Evolutionary conservation across 495 filamentous ascomycete genomes (phyloP).

Genomic region (Cercophora samala): DNA sequence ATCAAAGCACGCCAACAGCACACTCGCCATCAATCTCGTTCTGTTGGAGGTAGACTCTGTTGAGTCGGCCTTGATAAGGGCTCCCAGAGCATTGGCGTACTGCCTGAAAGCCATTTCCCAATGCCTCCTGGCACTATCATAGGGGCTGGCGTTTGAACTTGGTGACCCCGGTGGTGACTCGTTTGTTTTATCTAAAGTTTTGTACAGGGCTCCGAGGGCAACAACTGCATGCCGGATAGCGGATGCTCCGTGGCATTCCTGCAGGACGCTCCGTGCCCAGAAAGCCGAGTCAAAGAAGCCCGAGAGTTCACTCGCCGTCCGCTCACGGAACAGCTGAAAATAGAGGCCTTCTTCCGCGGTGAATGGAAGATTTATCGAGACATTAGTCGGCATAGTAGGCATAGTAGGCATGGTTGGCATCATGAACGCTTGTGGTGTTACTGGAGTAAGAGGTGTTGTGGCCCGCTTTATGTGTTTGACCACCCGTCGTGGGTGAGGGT

Average conservation of each 20-base stretch:
- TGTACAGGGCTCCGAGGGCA: conserved; percentile 61
- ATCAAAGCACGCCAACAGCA: conserved; percentile 50
- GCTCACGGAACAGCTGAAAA: conserved; percentile 58
- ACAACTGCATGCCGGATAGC: conserved; percentile 63
- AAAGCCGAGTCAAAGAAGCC: conserved; percentile 62
- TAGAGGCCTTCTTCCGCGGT: conserved; percentile 49
- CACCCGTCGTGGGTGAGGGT: conserved; percentile 25
- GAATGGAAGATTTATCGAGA: conserved; percentile 37
- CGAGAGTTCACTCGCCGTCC: conserved; percentile 56
- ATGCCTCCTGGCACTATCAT: conserved; percentile 38
- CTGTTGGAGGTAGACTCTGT: conserved; percentile 37
- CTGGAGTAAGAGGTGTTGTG: conserved; percentile 40
- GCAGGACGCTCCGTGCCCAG: conserved; percentile 57
- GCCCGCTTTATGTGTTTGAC: conserved; percentile 28
- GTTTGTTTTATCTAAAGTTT: conserved; percentile 53
- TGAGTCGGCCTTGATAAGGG: conserved; percentile 33
- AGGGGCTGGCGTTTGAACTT: conserved; percentile 25
- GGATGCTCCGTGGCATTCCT: conserved; percentile 59
- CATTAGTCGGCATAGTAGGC: conserved; percentile 29
- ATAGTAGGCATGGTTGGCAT: neutral
- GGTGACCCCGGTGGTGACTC: conserved; percentile 48
- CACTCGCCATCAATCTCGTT: conserved; percentile 48
- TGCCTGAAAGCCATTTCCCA: conserved; percentile 46
- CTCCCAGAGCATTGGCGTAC: conserved; percentile 43
- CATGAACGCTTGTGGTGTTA: conserved; percentile 4